Percentiles rank a stretch among this genome's conserved stretches.
Conservation (phyloP, 345 rosid genomes). For the Brassica nigra region DNA sequence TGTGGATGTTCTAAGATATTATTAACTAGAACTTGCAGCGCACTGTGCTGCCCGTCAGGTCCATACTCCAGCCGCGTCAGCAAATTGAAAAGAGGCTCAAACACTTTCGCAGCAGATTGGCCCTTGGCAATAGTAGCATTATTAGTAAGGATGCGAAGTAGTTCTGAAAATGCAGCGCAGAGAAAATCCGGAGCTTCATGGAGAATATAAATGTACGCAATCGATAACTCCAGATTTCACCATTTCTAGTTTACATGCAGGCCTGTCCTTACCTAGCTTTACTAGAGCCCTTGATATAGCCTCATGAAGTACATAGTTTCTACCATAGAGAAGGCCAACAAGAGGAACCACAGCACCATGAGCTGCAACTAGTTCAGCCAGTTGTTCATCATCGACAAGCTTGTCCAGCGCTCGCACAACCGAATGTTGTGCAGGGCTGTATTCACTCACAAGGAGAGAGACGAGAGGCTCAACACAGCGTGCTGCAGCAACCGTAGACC, state of each 20-base stretch:
- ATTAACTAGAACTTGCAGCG: conserved; percentile 91
- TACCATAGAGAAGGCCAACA: conserved; percentile 93
- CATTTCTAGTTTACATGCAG: conserved; percentile 96
- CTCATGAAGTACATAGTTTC: conserved; percentile 86
- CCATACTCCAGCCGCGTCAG: conserved; percentile 81
- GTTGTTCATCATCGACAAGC: conserved; percentile 96
- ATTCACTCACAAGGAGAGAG: conserved; percentile 86
- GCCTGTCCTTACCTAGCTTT: conserved; percentile 97
- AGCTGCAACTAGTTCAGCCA: conserved; percentile 97
- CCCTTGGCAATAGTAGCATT: conserved; percentile 96
- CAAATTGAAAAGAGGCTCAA: conserved; percentile 80
- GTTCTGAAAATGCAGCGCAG: conserved; percentile 86
- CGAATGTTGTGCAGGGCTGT: conserved; percentile 89
- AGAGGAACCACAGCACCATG: conserved; percentile 99
- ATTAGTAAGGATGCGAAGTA: conserved; percentile 90
- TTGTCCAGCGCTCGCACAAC: conserved; percentile 94
- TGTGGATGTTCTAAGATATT: conserved; percentile 93
- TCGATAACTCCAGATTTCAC: conserved; percentile 96
- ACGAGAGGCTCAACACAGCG: conserved; percentile 98
- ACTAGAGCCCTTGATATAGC: conserved; percentile 93
- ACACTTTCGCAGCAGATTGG: conserved; percentile 88
- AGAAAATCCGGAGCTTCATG: conserved; percentile 96
- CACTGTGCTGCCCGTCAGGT: conserved; percentile 93
- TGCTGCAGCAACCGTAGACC: conserved; percentile 96
- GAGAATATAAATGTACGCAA: conserved; percentile 82